These are phyloP conservation scores for Venturia effusa DNA, from an alignment of 2,329 filamentous ascomycete genomes.

Conservation along the genomic window DNA sequence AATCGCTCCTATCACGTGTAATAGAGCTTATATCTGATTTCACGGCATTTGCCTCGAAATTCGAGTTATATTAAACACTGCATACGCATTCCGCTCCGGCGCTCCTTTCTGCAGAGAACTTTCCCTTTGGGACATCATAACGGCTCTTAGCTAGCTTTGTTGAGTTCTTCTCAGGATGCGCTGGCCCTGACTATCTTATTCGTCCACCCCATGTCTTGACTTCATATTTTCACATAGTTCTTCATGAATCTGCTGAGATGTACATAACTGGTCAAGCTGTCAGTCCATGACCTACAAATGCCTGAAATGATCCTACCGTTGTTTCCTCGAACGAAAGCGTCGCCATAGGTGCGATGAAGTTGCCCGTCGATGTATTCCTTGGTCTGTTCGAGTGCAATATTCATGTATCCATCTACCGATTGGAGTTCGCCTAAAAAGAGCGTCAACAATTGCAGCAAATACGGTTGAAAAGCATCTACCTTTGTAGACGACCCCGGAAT, in stretches of 20 bases:
- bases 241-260: slow-evolving; percentile 17
- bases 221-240: neutral
- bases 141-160: neutral
- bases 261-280: slow-evolving; percentile 16
- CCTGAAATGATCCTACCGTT: slow-evolving; percentile 54
- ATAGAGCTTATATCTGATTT: neutral
- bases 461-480: slow-evolving; percentile 40
- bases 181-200: neutral
- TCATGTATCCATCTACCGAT: slow-evolving; percentile 99
- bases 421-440: slow-evolving; percentile 67
- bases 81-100: too few relatives aligned
- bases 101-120: neutral
- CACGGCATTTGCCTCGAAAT: neutral
- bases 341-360: slow-evolving; percentile 74
- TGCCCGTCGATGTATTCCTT: slow-evolving; percentile 82
- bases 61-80: neutral
- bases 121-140: neutral
- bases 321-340: slow-evolving; percentile 92
- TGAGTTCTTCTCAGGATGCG: neutral
- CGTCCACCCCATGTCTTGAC: neutral
- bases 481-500: slow-evolving; percentile 98
- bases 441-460: neutral
- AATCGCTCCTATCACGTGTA: neutral
- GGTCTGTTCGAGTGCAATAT: slow-evolving; percentile 94
- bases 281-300: neutral